A percentile compares a stretch with the other conserved stretches of the same genome.
Conservation (phyloP, 139 green algal genomes). For the Closterium sp. region DNA sequence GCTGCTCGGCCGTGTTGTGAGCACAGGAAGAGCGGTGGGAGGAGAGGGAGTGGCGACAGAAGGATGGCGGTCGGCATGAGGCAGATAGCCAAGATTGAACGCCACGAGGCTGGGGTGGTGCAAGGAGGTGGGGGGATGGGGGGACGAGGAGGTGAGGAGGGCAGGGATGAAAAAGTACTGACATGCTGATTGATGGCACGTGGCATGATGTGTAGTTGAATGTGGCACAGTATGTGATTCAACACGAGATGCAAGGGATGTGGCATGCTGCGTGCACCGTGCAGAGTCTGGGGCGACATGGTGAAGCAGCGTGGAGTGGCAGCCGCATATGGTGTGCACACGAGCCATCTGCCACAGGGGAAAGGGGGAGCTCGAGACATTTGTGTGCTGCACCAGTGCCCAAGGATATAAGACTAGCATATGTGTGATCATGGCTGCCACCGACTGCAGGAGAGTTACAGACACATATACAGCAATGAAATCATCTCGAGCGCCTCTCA, state of each 20-base stretch:
- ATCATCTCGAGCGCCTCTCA: background rate
- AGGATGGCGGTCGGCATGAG: background rate
- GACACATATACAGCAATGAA: background rate
- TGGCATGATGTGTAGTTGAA: background rate
- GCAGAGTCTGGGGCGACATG: background rate
- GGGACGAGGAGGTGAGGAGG: background rate
- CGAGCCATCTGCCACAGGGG: background rate
- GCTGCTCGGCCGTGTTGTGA: constrained; percentile 22
- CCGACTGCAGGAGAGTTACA: background rate
- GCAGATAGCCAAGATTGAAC: constrained; percentile 49
- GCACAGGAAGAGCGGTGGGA: background rate
- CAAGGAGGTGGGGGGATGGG: background rate
- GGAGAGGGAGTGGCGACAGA: background rate
- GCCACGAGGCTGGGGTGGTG: constrained; percentile 14
- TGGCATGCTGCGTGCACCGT: background rate
- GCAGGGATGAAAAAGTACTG: background rate
- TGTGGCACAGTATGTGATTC: background rate
- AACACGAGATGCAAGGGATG: background rate
- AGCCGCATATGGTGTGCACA: background rate
- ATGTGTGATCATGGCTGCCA: too few relatives aligned
- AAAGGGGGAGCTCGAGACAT: background rate
- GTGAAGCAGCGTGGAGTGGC: background rate
- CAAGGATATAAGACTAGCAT: too few relatives aligned
- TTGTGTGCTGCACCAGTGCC: too few relatives aligned
- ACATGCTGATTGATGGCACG: background rate